Base-by-base conservation (phyloP, 768 basidiomycete genomes). In the Auricularia sp. region DNA sequence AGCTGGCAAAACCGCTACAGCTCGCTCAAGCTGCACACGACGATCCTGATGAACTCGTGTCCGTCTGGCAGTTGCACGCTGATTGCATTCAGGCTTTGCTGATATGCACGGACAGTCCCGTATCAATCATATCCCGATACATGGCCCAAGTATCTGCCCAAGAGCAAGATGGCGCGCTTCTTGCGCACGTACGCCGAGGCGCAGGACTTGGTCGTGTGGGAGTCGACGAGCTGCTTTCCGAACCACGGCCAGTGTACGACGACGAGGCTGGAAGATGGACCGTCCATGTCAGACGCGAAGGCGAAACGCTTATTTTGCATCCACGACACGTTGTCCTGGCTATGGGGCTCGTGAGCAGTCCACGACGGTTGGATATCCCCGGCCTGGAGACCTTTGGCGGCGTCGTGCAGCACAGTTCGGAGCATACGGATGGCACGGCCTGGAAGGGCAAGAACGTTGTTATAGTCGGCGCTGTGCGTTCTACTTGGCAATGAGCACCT, bases 161-260 rank as follows among this genome's bases (percentile, higher is more conserved):
- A 74, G 16, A 76, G 76, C 64, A 81, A 80, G 67, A 47, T 81
- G 7, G 81, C 79, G 0, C 72, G 77, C 68, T 81, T 78, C 79
- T 64, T 81, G 13, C 78, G 81, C 67, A 72, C 75, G n/a, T 81
- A 82, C 64, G 76, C 71, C 1, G 63, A 69, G 5, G 70, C 72
- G 2, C 79, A 79, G 66, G 81, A 81, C 63, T 70, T 81, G 10
- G 69, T 75, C 4, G 73, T 81, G 3, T 82, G 81, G 81, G 79
- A 75, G 13, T 70, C 71, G 39, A 74, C 78, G 67, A 68, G 11
- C 69, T 75, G 6, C 64, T 75, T 1, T 1, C 10, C 18, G 47
- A 51, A 3, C 75, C 78, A 0, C 66, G 63, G 6, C 76, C 80
- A 2, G 68, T 33, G n/a, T 81, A 79, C 67, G 73, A 80, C 68